Evolutionary conservation across 495 filamentous ascomycete species (phyloP).

Genomic region (Neurospora sp.): DNA sequence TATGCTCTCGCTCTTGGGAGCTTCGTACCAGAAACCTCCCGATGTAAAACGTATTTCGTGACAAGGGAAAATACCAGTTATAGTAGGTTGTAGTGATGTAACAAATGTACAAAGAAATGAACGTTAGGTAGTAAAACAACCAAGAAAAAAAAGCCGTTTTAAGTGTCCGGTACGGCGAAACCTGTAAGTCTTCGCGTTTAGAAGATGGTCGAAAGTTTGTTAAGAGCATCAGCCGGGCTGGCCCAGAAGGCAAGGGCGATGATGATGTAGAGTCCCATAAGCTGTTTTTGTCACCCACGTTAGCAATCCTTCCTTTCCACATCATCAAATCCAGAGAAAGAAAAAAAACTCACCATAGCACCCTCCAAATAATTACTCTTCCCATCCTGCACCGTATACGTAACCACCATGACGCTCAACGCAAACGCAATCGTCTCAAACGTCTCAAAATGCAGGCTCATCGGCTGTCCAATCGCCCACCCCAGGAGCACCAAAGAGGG

Average conservation of each 20-base stretch:
- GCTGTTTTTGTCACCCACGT: conserved; percentile 21
- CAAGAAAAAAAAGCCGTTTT: neutral
- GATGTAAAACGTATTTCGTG: too few relatives aligned
- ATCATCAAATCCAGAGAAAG: too few relatives aligned
- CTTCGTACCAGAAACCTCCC: too few relatives aligned
- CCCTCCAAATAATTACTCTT: conserved; percentile 95
- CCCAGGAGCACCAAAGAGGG: conserved; percentile 85
- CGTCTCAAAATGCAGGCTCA: conserved; percentile 84
- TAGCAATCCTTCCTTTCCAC: too few relatives aligned
- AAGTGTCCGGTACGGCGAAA: neutral
- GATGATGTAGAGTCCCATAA: conserved; percentile 58
- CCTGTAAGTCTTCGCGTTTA: neutral
- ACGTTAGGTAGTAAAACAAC: neutral
- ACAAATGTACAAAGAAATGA: neutral
- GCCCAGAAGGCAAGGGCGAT: conserved; percentile 86
- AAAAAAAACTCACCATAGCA: conserved; percentile 62
- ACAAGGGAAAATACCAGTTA: too few relatives aligned
- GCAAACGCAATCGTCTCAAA: conserved; percentile 93
- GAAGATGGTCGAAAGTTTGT: neutral
- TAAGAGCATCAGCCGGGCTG: conserved; percentile 57
- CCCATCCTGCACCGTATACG: conserved; percentile 86
- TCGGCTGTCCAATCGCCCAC: conserved; percentile 67
- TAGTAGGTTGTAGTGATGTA: too few relatives aligned
- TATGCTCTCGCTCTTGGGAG: too few relatives aligned
- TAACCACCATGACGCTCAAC: conserved; percentile 78